phyloP scores from a whole-genome alignment of 805 yeast genomes.

The Saccharomyces mikatae region DNA sequence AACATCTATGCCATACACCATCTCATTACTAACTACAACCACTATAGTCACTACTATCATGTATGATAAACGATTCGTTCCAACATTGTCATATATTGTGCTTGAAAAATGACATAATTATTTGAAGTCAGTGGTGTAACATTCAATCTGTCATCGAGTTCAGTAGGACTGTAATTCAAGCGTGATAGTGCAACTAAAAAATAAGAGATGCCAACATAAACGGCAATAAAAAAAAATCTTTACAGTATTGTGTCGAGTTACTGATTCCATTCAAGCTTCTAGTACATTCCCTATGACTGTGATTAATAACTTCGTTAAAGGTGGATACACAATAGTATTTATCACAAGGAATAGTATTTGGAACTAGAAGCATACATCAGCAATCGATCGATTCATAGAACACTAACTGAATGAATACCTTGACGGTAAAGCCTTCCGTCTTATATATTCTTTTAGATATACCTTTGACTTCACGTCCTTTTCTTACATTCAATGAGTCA shows the following conservation, averaged over 20 bases:
- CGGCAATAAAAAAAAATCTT: no score
- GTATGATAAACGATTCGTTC: no score
- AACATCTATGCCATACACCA: no score
- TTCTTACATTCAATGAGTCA: not conserved
- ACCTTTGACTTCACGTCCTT: not conserved
- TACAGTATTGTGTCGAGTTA: not conserved
- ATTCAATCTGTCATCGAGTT: not conserved
- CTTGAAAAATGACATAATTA: not conserved
- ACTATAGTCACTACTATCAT: no score
- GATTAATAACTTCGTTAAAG: not conserved
- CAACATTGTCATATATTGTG: no score
- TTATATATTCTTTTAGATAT: not conserved
- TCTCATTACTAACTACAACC: no score
- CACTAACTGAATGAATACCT: not conserved
- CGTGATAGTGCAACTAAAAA: not conserved
- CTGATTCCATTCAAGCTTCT: no score
- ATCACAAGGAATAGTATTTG: no score
- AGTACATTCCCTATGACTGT: not conserved
- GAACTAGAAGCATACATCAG: no score
- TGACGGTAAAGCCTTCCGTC: not conserved
- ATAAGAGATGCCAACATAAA: not conserved
- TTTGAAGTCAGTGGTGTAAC: not conserved
- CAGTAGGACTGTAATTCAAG: not conserved
- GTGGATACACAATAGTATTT: no score
- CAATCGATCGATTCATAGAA: not conserved